These are phyloP conservation scores for Xylariales sp. DNA, from an alignment of 2,329 filamentous ascomycete genomes.

Conservation along the genomic window DNA sequence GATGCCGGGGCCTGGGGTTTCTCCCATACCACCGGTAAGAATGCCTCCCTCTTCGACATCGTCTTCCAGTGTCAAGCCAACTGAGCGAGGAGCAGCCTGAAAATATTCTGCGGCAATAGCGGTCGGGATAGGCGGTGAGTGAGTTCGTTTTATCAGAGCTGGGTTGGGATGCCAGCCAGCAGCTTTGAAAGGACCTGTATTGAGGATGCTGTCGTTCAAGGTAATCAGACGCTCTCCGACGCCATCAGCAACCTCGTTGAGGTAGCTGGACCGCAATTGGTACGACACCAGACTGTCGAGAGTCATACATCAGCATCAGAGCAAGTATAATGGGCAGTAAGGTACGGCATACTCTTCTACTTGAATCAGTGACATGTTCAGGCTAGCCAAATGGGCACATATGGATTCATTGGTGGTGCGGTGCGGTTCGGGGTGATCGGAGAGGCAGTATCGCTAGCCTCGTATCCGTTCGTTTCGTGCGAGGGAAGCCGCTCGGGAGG, in stretches of 20 bases:
- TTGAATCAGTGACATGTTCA: slow-evolving; percentile 40
- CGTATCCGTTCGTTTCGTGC: too few species aligned
- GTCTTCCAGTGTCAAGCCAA: slow-evolving; percentile 62
- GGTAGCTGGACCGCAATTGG: slow-evolving; percentile 75
- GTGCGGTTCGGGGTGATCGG: too few species aligned
- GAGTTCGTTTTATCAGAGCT: slow-evolving; percentile 73
- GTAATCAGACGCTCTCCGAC: slow-evolving; percentile 81
- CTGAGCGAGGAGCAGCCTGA: slow-evolving; percentile 59
- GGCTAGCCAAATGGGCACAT: too few species aligned
- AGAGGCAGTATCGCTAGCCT: too few species aligned
- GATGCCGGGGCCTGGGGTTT: slow-evolving; percentile 65
- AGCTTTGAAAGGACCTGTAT: slow-evolving; percentile 76
- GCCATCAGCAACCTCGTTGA: slow-evolving; percentile 75
- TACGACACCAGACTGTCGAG: slow-evolving; percentile 70
- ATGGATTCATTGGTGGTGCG: too few species aligned
- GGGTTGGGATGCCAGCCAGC: slow-evolving; percentile 75
- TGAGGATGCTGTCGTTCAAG: slow-evolving; percentile 73
- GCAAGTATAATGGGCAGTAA: too few species aligned
- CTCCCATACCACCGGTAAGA: slow-evolving; percentile 62
- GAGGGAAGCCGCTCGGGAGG: too few species aligned
- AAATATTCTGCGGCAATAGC: slow-evolving; percentile 82
- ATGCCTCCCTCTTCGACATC: slow-evolving; percentile 70
- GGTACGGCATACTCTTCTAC: slow-evolving; percentile 36
- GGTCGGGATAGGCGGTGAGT: slow-evolving; percentile 82
- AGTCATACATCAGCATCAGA: neutral